These are phyloP conservation scores for Salix arbutifolia DNA, from an alignment of 345 rosid genomes.

Conservation along the genomic window DNA sequence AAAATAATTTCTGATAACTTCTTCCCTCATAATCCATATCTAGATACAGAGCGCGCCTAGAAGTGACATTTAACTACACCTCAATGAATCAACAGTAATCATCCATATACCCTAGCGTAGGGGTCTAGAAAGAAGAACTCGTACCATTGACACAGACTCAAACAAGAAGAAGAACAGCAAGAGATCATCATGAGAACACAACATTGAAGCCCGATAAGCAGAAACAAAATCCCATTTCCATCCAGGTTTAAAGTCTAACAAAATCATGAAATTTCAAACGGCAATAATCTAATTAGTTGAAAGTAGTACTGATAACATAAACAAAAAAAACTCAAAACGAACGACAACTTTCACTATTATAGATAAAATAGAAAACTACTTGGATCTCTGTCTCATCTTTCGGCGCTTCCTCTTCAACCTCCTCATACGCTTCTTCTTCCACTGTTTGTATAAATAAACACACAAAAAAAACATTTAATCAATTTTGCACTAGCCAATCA, in stretches of 20 bases:
- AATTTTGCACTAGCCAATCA: no score
- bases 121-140: not conserved
- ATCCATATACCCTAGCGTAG: not conserved
- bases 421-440: conserved; percentile 99
- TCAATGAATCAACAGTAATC: not conserved
- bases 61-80: not conserved
- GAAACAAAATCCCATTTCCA: conserved; percentile 9
- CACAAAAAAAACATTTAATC: not conserved
- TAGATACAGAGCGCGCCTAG: not conserved
- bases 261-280: not conserved
- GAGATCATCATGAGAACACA: not conserved
- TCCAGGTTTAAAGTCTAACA: not conserved
- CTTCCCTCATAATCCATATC: not conserved
- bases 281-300: not conserved
- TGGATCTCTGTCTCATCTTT: conserved; percentile 99
- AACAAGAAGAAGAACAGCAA: not conserved
- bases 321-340: not conserved
- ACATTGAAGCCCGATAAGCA: not conserved
- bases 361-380: conserved; percentile 41
- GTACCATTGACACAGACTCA: not conserved
- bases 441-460: conserved; percentile 36
- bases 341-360: not conserved
- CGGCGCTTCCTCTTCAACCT: conserved; percentile 99
- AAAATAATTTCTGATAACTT: fast-evolving
- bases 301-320: not conserved